These are phyloP conservation scores for Pleurostoma richardsiae DNA, from an alignment of 2,329 filamentous ascomycete genomes.

Conservation along the genomic window DNA sequence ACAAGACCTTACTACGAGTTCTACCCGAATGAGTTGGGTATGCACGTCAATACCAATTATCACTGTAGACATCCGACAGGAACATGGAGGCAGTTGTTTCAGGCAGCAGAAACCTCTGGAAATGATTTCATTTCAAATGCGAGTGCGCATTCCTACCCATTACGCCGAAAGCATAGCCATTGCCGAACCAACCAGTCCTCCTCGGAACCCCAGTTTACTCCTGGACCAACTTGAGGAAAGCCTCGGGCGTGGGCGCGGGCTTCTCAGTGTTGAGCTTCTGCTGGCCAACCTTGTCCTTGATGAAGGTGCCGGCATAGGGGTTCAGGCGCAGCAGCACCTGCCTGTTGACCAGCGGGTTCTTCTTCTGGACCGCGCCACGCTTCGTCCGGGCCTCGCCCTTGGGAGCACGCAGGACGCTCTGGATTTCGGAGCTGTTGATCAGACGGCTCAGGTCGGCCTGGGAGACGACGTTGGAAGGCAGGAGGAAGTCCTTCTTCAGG, in stretches of 20 bases:
- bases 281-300: constrained; percentile 78
- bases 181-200: background rate
- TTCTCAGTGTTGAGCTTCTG: constrained; percentile 37
- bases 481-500: constrained; percentile 98
- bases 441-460: constrained; percentile 95
- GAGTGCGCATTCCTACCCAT: background rate
- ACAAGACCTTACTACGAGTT: too few relatives aligned
- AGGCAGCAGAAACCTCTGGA: too few relatives aligned
- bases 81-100: too few relatives aligned
- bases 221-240: constrained; percentile 18
- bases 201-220: constrained; percentile 9
- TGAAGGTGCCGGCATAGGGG: constrained; percentile 90
- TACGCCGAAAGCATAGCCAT: background rate
- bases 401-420: constrained; percentile 88
- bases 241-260: constrained; percentile 13
- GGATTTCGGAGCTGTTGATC: constrained; percentile 99
- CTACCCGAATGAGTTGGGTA: too few relatives aligned
- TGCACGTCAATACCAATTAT: too few relatives aligned
- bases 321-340: constrained; percentile 98
- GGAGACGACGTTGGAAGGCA: constrained; percentile 85
- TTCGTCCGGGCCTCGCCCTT: constrained; percentile 89
- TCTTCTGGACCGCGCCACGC: constrained; percentile 92
- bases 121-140: too few relatives aligned
- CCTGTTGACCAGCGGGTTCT: constrained; percentile 99
- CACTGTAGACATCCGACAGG: too few relatives aligned